Conservation (phyloP, 2,329 filamentous ascomycete species). For the Aureobasidium melanogenum region DNA sequence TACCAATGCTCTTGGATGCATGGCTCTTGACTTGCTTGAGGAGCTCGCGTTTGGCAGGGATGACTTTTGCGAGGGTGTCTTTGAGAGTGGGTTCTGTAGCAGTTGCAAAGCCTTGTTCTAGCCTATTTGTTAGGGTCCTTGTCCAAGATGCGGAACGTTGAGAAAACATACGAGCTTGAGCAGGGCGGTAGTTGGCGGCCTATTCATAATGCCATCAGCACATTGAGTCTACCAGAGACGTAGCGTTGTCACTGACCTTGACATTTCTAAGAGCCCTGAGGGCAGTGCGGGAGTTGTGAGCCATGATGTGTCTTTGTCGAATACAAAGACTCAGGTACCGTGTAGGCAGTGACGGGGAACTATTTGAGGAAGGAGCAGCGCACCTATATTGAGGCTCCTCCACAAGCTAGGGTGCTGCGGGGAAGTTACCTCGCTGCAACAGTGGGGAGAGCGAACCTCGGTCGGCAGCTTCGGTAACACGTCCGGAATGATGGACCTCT, state of each 20-base stretch:
- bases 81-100: constrained; percentile 83
- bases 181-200: constrained; percentile 1
- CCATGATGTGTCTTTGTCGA: background rate
- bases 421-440: background rate
- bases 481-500: background rate
- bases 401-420: background rate
- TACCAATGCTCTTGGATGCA: constrained; percentile 72
- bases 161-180: background rate
- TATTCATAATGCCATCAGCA: background rate
- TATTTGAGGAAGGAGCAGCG: background rate
- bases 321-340: background rate
- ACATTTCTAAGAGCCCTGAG: constrained; percentile 55
- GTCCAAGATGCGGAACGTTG: constrained; percentile 31
- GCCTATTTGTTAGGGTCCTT: background rate
- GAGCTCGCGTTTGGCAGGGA: constrained; percentile 88
- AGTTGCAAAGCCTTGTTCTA: constrained; percentile 51
- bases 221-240: background rate
- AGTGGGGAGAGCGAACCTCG: constrained; percentile 5
- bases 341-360: background rate
- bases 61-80: constrained; percentile 68
- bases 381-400: background rate
- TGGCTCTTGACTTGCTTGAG: constrained; percentile 89
- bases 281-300: constrained; percentile 45
- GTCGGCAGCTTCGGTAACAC: constrained; percentile 2
- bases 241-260: constrained; percentile 45